Base-by-base conservation (phyloP, 169 alveolate genomes). In the Eimeria maxima region DNA sequence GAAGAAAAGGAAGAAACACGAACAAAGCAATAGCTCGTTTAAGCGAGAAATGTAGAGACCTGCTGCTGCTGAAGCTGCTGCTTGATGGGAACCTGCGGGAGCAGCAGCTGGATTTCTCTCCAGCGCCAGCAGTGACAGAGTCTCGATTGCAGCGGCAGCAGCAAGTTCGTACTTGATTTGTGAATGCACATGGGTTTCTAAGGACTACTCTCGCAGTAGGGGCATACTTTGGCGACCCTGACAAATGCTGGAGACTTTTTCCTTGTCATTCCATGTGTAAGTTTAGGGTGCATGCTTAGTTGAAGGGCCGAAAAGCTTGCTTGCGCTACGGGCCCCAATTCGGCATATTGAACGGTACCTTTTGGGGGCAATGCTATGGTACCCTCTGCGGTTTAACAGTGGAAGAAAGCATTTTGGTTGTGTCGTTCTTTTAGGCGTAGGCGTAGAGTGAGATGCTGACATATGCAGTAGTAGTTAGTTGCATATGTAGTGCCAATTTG, bases 11-110 rank as follows among this genome's bases (percentile, higher is more conserved):
- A 80, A 80, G 90, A 80, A 76, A 7, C 8, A 29, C 90, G 60
- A 14, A 14, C 44, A 45, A 16, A 50, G 69, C 67, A 80, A 53
- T 50, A 24, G 69, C 38, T 80, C 71, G 29, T 80, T 45, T 29
- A 80, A 80, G 90, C 90, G 90, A 20, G 90, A 80, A 55, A 55
- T 47, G 47, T 80, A 47, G 50, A 27, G 69, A 78, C 44, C 67
- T n/a, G 90, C 90, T n/a, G 69, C 24, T 80, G 90, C n/a, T 80
- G 44, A 47, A 11, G 45, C 90, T 22, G 90, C 71, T 69, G 69
- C 33, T 44, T 47, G 90, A 53, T 27, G 13, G 69, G 4, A 71
- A 71, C 69, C 60, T 76, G 71, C 50, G 47, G 69, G 14, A 53
- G 90, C 57, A 33, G 86, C 63, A 18, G 86, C 53, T 38, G 63